Base-by-base conservation (phyloP, 2,329 filamentous ascomycete species). In the Cadophora sp. region DNA sequence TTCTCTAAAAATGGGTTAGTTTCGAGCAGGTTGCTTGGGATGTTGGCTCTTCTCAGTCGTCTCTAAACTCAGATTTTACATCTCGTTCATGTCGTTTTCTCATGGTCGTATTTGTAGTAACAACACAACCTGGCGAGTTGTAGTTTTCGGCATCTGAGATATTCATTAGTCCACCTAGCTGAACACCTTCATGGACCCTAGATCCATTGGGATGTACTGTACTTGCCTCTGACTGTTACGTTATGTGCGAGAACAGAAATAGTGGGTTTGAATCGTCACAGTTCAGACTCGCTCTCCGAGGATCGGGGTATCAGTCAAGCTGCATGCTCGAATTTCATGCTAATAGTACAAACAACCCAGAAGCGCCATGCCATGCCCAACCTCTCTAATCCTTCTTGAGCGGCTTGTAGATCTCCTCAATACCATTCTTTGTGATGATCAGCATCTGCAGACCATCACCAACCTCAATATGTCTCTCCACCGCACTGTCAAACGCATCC, bases 391-490 rank as follows among this genome's bases (percentile, higher is more conserved):
- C 94, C 83, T 89, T 89, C 92, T 99, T 99, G 83, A 99, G 82
- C 33, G 92, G 90, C 73, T 90, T 82, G 76, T 91, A 91, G 61
- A 88, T 87, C 85, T 99, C 96, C 83, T 96, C 87, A 76, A 98
- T 94, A 13, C 96, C 96, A 62, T 93, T 84, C 80, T 86, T 88
- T 59, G 94, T 97, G 76, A 98, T 93, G 74, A 96, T 89, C 85
- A 99, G 86, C 88, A 97, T 94, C 85, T 99, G 96, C 79, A 99
- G 82, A 60, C 91, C 91, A 82, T 99, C 96, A 80, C 96, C 96
- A 70, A 99, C 96, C 85, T 99, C 96, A 74, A 99, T 99, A 83
- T 99, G 96, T 81, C 96, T 91, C 87, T 99, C 96, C 41, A 97
- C 95, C 4, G 96, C 96, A 79, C 95, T 96, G 70, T 97, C 96